Evolutionary conservation across 2,329 filamentous ascomycete species (phyloP).

Genomic region (Venturia asperata): DNA sequence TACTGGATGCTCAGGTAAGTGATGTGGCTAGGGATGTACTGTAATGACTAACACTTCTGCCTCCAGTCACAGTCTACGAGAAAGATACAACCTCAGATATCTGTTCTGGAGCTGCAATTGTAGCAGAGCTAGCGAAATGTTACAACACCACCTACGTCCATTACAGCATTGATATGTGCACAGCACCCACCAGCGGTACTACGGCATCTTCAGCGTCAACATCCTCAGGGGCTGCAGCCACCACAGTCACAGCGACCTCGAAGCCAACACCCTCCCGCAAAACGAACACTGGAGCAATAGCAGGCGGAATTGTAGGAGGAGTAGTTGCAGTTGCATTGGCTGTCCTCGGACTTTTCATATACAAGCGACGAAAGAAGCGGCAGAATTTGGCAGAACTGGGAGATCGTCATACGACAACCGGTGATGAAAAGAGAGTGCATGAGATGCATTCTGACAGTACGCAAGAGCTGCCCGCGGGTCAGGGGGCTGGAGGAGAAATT

Average conservation of each 20-base stretch:
- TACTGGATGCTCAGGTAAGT: constrained; percentile 26
- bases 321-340: neutral
- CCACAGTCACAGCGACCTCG: neutral
- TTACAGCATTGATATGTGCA: constrained; percentile 28
- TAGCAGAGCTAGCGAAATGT: constrained; percentile 25
- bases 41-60: neutral
- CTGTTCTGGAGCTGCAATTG: constrained; percentile 19
- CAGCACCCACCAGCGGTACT: neutral
- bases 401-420: neutral
- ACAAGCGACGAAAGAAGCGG: neutral
- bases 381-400: neutral
- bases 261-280: neutral
- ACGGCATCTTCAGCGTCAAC: neutral
- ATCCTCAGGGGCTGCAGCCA: too few relatives aligned
- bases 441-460: neutral
- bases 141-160: constrained; percentile 28
- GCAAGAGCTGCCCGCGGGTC: neutral
- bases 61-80: constrained; percentile 27
- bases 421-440: constrained; percentile 7
- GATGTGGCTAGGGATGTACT: neutral
- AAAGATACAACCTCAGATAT: constrained; percentile 21
- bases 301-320: constrained; percentile 9
- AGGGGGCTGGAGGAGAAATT: neutral
- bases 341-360: neutral
- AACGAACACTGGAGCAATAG: constrained; percentile 12